Percentiles rank a stretch among this genome's conserved stretches.
phyloP scores from a whole-genome alignment of 1,284 basidiomycete genomes.

The Trichosporon ovoides region DNA sequence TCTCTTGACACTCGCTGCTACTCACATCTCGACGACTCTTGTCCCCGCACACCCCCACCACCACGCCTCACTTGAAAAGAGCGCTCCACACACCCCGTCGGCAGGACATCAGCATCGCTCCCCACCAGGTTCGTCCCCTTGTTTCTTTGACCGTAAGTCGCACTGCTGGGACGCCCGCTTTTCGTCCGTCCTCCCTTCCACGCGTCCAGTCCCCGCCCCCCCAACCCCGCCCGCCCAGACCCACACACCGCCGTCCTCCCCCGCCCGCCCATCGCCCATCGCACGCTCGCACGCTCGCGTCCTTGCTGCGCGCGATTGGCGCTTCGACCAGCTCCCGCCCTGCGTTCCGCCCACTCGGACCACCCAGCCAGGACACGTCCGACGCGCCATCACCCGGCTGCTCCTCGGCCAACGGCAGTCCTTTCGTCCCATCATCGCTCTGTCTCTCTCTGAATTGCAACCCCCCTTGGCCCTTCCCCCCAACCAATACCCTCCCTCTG shows the following conservation, averaged over 20 bases:
- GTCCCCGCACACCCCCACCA: neutral
- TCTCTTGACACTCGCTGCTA: neutral
- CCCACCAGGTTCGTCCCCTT: constrained; percentile 5
- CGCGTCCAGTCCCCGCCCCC: constrained; percentile 6
- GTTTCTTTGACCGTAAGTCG: constrained; percentile 1
- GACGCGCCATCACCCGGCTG: neutral
- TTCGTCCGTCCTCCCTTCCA: neutral
- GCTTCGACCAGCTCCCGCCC: neutral
- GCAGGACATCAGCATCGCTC: constrained; percentile 4
- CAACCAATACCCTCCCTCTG: neutral
- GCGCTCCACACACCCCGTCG: neutral
- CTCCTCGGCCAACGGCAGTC: neutral
- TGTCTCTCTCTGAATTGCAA: neutral
- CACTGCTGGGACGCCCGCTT: neutral
- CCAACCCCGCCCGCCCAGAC: neutral
- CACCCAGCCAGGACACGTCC: constrained; percentile 1
- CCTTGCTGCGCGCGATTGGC: neutral
- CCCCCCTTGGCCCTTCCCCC: neutral
- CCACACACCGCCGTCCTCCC: neutral
- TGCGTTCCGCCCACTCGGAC: neutral
- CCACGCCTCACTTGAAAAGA: constrained; percentile 3
- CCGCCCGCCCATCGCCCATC: neutral
- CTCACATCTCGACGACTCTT: neutral
- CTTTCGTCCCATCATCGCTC: neutral
- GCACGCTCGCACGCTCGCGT: too few species aligned